Percentiles rank a stretch among this genome's conserved stretches.
Conservation (phyloP, 2,329 filamentous ascomycete species). For the Fusarium sp. region DNA sequence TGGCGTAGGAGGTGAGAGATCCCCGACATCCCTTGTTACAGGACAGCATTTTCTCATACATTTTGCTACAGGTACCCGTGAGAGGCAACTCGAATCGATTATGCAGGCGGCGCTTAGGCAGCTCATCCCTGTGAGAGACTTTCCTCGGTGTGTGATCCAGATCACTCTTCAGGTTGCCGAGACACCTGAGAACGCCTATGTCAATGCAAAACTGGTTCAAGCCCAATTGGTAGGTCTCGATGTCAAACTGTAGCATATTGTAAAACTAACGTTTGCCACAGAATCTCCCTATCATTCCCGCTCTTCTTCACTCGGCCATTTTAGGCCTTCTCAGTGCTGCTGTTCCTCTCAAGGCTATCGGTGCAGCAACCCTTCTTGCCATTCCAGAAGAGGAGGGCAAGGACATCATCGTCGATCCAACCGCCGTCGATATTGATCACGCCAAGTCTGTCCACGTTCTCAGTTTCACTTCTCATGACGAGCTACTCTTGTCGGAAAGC, state of each 20-base stretch:
- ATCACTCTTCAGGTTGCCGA: slow-evolving; percentile 83
- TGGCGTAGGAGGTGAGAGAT: slow-evolving; percentile 80
- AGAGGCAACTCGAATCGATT: slow-evolving; percentile 86
- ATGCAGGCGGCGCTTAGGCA: slow-evolving; percentile 80
- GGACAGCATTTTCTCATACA: slow-evolving; percentile 30
- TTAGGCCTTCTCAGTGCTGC: slow-evolving; percentile 86
- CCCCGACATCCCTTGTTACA: slow-evolving; percentile 7
- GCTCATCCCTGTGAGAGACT: slow-evolving; percentile 81
- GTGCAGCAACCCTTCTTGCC: slow-evolving; percentile 76
- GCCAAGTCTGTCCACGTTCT: slow-evolving; percentile 86
- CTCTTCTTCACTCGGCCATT: slow-evolving; percentile 84
- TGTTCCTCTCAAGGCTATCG: slow-evolving; percentile 82
- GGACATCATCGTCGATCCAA: slow-evolving; percentile 72
- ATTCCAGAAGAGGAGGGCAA: slow-evolving; percentile 63
- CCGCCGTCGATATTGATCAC: slow-evolving; percentile 71
- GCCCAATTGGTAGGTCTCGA: slow-evolving; percentile 69
- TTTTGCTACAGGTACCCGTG: slow-evolving; percentile 71
- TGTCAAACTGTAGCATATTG: slow-evolving; percentile 4
- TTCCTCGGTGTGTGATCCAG: slow-evolving; percentile 84
- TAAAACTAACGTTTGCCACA: slow-evolving; percentile 54
- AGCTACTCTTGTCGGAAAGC: slow-evolving; percentile 84
- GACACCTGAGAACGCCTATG: slow-evolving; percentile 77
- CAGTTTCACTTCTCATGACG: slow-evolving; percentile 81
- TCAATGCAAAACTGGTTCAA: slow-evolving; percentile 72
- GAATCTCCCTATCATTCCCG: slow-evolving; percentile 85